A percentile compares a stretch with the other conserved stretches of the same genome.
Evolutionary conservation across 2,329 filamentous ascomycete species (phyloP).

Genomic region (Exophiala mesophila): DNA sequence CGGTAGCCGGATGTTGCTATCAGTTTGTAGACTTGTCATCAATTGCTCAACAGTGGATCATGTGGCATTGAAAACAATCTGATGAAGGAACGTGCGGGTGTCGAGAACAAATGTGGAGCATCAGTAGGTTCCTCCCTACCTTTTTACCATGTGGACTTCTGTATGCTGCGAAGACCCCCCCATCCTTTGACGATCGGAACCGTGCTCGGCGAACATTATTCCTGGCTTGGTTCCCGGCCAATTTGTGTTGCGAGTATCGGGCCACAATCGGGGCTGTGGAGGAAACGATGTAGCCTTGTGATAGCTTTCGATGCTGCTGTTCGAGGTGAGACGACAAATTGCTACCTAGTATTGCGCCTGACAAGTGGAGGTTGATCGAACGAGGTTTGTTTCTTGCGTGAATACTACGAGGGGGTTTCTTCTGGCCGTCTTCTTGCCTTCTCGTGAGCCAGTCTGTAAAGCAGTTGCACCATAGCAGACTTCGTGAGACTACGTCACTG

Average conservation of each 20-base stretch:
- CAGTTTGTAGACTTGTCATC: constrained; percentile 1
- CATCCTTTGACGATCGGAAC: constrained; percentile 1
- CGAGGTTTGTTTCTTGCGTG: too few species aligned
- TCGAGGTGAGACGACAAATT: constrained; percentile 3
- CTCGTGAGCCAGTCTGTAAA: too few species aligned
- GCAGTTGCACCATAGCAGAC: too few species aligned
- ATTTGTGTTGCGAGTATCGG: neutral
- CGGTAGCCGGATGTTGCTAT: constrained; percentile 2
- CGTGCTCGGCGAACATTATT: constrained; percentile 4
- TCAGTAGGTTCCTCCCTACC: constrained; percentile 1
- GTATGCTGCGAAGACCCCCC: constrained; percentile 2
- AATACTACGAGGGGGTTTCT: too few species aligned
- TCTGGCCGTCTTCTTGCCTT: too few species aligned
- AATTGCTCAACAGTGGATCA: neutral
- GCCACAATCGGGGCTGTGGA: neutral
- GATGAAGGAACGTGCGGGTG: neutral
- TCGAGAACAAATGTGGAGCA: constrained; percentile 2
- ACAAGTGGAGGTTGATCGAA: too few species aligned
- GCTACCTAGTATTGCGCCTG: too few species aligned
- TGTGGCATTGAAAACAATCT: neutral
- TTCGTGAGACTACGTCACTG: too few species aligned
- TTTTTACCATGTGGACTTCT: constrained; percentile 3
- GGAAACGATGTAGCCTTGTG: neutral
- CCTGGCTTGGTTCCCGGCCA: constrained; percentile 3
- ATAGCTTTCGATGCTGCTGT: constrained; percentile 2